These are phyloP conservation scores for Prunus mongolica DNA, from an alignment of 306 rosid species.

Conservation along the genomic window DNA sequence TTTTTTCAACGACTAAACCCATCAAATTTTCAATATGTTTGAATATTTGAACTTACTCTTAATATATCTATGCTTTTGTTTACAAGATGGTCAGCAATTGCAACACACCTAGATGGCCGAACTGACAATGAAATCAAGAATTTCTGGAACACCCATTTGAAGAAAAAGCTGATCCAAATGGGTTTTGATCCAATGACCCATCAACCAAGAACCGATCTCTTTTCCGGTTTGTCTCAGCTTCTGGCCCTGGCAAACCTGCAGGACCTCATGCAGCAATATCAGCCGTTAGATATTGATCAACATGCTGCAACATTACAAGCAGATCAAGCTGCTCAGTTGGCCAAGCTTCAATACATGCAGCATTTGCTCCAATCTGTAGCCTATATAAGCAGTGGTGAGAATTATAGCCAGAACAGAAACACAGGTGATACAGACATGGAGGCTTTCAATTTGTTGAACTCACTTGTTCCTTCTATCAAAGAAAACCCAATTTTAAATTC, in stretches of 20 bases:
- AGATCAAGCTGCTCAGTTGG: conserved; percentile 50
- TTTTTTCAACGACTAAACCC: neutral
- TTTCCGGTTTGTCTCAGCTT: conserved; percentile 55
- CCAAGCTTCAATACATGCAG: conserved; percentile 55
- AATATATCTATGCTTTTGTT: neutral
- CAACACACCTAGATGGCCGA: conserved; percentile 70
- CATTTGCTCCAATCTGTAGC: conserved; percentile 50
- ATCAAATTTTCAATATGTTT: too few relatives aligned
- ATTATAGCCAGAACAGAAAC: neutral
- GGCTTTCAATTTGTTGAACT: conserved; percentile 29
- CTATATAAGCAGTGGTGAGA: conserved; percentile 21
- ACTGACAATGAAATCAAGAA: conserved; percentile 83
- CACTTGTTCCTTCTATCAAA: conserved; percentile 26
- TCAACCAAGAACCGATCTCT: conserved; percentile 79
- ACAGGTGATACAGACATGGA: conserved; percentile 13
- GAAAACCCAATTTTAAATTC: conserved; percentile 29
- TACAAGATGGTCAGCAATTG: conserved; percentile 85
- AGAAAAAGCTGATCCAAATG: conserved; percentile 83
- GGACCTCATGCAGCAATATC: conserved; percentile 37
- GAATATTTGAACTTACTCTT: too few relatives aligned
- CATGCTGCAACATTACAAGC: conserved; percentile 43
- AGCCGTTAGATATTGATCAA: conserved; percentile 35
- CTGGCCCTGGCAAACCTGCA: conserved; percentile 64
- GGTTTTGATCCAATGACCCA: conserved; percentile 93
- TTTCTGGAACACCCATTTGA: conserved; percentile 85